Conservation (phyloP, 2,329 filamentous ascomycete genomes). For the Epichloe glyceriae region DNA sequence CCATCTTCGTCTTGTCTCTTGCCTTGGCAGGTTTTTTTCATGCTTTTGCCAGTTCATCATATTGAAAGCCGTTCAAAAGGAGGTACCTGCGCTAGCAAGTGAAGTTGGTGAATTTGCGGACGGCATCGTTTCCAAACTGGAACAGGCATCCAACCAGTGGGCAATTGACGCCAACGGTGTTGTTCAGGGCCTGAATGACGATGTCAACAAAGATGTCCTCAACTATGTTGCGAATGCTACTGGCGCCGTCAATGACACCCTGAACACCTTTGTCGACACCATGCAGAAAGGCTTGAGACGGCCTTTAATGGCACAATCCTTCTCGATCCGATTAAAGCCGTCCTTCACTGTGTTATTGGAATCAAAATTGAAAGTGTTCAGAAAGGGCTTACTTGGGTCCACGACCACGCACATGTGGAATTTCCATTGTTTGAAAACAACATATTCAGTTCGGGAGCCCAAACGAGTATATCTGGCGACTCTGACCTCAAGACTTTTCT, state of each 20-base stretch:
- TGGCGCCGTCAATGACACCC: slow-evolving; percentile 66
- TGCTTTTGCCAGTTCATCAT: slow-evolving; percentile 74
- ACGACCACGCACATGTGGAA: slow-evolving; percentile 69
- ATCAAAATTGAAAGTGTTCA: slow-evolving; percentile 78
- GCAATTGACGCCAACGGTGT: slow-evolving; percentile 62
- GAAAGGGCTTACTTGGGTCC: slow-evolving; percentile 85
- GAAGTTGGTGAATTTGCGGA: slow-evolving; percentile 71
- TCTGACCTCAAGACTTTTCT: slow-evolving; percentile 57
- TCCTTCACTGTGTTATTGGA: slow-evolving; percentile 76
- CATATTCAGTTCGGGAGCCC: slow-evolving; percentile 71
- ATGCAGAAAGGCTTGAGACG: slow-evolving; percentile 59
- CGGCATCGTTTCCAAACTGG: slow-evolving; percentile 59
- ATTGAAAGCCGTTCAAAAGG: slow-evolving; percentile 57
- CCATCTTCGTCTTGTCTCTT: slow-evolving; percentile 75
- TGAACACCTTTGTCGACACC: slow-evolving; percentile 68
- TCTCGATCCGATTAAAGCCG: slow-evolving; percentile 61
- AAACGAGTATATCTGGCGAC: slow-evolving; percentile 44
- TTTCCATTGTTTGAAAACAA: slow-evolving; percentile 69
- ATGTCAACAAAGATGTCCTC: slow-evolving; percentile 76
- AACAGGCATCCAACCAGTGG: slow-evolving; percentile 65
- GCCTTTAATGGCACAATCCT: slow-evolving; percentile 77
- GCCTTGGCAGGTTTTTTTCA: slow-evolving; percentile 71
- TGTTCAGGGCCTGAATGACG: slow-evolving; percentile 54
- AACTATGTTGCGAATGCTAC: slow-evolving; percentile 82
- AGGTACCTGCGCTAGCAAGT: slow-evolving; percentile 60